Evolutionary conservation across 306 rosid species (phyloP).

Genomic region (Acacia confusa): DNA sequence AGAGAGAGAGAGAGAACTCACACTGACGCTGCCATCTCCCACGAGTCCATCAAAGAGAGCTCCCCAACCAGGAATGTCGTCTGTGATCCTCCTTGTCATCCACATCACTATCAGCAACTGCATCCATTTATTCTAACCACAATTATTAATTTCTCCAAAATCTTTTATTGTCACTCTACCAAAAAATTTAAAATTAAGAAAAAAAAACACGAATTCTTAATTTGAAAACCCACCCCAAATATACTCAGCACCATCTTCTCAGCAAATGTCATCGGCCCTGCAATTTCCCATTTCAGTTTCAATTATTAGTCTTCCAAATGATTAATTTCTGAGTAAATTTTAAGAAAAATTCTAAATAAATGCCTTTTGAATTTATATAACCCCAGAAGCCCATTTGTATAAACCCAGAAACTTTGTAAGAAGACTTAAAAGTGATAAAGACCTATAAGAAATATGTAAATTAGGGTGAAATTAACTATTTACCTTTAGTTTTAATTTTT

Average conservation of each 20-base stretch:
- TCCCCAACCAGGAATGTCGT: constrained; percentile 95
- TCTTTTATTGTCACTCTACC: not conserved
- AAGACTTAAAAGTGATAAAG: too few relatives aligned
- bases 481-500: too few relatives aligned
- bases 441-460: too few relatives aligned
- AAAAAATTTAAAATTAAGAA: not conserved
- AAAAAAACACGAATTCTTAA: not conserved
- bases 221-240: constrained; percentile 57
- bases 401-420: too few relatives aligned
- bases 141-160: not conserved
- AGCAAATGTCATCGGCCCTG: constrained; percentile 88
- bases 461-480: too few relatives aligned
- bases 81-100: constrained; percentile 92
- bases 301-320: not conserved
- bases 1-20: constrained; percentile 33
- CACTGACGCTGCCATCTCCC: constrained; percentile 90
- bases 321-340: not conserved
- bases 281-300: not conserved
- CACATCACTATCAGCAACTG: constrained; percentile 72
- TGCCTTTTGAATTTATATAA: too few relatives aligned
- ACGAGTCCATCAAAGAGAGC: constrained; percentile 68
- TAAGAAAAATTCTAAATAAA: too few relatives aligned
- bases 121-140: constrained; percentile 26
- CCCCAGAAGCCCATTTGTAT: too few relatives aligned
- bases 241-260: constrained; percentile 79